These are phyloP conservation scores for Geoglossum cookeanum DNA, from an alignment of 2,329 filamentous ascomycete species.

Conservation along the genomic window DNA sequence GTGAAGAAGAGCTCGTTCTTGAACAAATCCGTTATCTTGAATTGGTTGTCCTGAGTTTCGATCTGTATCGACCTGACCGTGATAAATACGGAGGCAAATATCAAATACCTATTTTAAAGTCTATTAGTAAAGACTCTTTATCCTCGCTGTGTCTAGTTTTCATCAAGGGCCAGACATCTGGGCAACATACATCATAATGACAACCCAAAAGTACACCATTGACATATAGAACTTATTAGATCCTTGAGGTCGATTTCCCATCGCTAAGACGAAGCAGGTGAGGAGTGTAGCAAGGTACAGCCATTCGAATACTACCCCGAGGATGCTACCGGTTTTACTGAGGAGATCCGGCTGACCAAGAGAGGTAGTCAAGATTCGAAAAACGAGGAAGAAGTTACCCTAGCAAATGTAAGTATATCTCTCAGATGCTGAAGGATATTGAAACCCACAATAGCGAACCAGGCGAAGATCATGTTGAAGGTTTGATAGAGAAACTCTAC, in stretches of 20 bases:
- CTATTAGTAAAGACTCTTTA: not conserved
- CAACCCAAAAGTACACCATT: constrained; percentile 96
- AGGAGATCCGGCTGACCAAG: constrained; percentile 51
- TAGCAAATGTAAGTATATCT: constrained; percentile 11
- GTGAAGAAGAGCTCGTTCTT: constrained; percentile 82
- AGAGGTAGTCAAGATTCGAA: constrained; percentile 85
- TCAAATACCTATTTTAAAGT: constrained; percentile 44
- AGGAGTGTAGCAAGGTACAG: constrained; percentile 81
- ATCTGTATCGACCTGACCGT: constrained; percentile 68
- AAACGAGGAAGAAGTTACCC: constrained; percentile 97
- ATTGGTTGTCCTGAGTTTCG: constrained; percentile 42
- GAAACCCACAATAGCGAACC: constrained; percentile 64
- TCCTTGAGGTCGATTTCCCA: constrained; percentile 87
- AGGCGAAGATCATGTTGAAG: constrained; percentile 92
- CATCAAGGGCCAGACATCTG: not conserved
- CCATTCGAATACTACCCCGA: constrained; percentile 90
- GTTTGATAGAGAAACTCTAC: constrained; percentile 91
- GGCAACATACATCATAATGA: constrained; percentile 65
- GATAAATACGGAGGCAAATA: constrained; percentile 90
- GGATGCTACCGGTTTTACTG: constrained; percentile 55
- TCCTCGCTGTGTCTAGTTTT: not conserved
- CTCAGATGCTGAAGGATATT: constrained; percentile 2
- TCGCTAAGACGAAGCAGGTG: constrained; percentile 82
- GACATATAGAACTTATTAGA: constrained; percentile 87
- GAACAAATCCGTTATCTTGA: constrained; percentile 57